Conservation (phyloP, 75 land plant genomes). For the Pinus tabuliformis region DNA sequence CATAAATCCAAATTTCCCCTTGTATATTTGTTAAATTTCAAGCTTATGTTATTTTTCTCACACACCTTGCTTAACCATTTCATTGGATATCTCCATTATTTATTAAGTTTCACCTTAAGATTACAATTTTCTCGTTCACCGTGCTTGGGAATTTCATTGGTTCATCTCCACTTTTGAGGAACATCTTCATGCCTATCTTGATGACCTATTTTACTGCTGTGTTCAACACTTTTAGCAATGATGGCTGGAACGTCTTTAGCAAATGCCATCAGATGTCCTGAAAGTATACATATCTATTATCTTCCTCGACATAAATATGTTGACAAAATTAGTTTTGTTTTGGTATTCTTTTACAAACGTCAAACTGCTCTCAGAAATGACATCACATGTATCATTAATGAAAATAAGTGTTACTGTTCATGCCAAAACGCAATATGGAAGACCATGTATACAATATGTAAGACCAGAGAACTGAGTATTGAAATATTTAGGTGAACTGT, state of each 20-base stretch:
- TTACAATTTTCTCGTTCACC: neutral
- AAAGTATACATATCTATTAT: neutral
- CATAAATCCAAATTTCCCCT: too few relatives aligned
- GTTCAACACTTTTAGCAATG: neutral
- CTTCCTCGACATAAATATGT: neutral
- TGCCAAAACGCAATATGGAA: too few relatives aligned
- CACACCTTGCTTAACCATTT: neutral
- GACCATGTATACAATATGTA: too few relatives aligned
- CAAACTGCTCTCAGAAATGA: neutral
- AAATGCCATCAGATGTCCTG: neutral
- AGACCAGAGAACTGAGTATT: too few relatives aligned
- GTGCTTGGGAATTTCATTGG: neutral
- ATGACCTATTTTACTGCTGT: neutral
- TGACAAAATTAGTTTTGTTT: neutral
- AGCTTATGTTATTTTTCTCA: neutral
- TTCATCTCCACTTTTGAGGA: neutral
- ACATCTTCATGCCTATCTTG: neutral
- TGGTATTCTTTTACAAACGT: neutral
- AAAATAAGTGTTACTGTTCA: too few relatives aligned
- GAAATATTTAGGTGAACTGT: constrained; percentile 58
- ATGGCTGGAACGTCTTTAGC: neutral
- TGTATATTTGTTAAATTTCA: too few relatives aligned
- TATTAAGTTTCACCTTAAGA: too few relatives aligned
- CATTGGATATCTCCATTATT: neutral
- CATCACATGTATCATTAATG: neutral